phyloP scores from a whole-genome alignment of 805 yeast species.

The Clavispora asparagi region DNA sequence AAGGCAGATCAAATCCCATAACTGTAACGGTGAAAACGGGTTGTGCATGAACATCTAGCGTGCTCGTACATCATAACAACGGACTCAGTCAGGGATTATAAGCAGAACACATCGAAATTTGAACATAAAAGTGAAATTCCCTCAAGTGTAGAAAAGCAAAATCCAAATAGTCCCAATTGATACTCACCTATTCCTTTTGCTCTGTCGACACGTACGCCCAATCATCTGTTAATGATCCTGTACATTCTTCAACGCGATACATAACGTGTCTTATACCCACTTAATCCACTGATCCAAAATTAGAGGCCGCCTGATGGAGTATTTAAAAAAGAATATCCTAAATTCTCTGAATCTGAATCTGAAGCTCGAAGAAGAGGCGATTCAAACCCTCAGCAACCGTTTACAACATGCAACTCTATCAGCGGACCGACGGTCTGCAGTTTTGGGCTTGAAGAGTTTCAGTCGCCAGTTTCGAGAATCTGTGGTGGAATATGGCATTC shows the following conservation, averaged over 20 bases:
- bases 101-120: too few relatives aligned
- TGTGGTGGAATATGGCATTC: slow-evolving; percentile 81
- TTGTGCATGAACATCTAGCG: not conserved
- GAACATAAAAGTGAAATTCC: too few relatives aligned
- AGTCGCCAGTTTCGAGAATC: slow-evolving; percentile 84
- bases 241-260: not conserved
- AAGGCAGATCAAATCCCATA: not conserved
- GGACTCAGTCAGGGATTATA: too few relatives aligned
- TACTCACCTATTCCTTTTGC: too few relatives aligned
- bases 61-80: not conserved
- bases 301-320: slow-evolving; percentile 24
- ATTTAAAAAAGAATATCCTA: slow-evolving; percentile 29
- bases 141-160: too few relatives aligned
- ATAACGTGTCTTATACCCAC: not conserved
- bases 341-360: slow-evolving; percentile 26
- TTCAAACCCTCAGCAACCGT: slow-evolving; percentile 83
- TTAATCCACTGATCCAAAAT: not conserved
- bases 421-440: slow-evolving; percentile 87
- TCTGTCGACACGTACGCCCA: too few relatives aligned
- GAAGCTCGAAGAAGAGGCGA: slow-evolving; percentile 71
- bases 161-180: too few relatives aligned
- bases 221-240: not conserved
- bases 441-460: slow-evolving; percentile 81
- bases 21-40: not conserved
- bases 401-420: slow-evolving; percentile 75